A percentile compares a stretch with the other conserved stretches of the same genome.
These are phyloP conservation scores for Phanerochaete carnosa DNA, from an alignment of 768 basidiomycete species.

Conservation along the genomic window DNA sequence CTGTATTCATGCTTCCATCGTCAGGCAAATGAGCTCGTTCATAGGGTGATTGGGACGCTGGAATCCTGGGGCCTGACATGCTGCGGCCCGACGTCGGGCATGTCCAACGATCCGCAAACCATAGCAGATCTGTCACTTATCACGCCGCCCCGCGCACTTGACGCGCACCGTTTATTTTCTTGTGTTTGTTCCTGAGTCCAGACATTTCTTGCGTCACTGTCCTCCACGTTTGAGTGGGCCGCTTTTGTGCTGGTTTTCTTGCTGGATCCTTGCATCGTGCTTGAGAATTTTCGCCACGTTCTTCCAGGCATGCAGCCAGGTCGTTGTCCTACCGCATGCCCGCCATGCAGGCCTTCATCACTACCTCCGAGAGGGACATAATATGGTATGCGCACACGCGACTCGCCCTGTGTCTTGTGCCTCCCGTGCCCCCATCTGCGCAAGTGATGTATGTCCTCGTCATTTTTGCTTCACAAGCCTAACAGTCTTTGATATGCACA, in stretches of 20 bases:
- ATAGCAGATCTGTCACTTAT: no score
- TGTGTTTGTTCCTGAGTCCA: no score
- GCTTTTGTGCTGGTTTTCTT: no score
- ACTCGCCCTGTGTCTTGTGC: not conserved
- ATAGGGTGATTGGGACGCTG: no score
- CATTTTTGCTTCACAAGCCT: not conserved
- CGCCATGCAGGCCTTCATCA: not conserved
- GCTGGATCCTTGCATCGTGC: not conserved
- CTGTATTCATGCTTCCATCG: not conserved
- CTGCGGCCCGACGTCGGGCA: no score
- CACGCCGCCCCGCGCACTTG: no score
- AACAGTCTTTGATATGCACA: not conserved
- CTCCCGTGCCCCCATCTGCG: not conserved
- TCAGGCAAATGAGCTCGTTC: no score
- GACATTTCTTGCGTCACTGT: no score
- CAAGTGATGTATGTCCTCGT: not conserved
- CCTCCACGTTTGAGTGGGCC: no score
- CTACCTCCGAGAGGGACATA: not conserved
- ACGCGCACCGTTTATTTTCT: no score
- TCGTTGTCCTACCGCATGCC: not conserved
- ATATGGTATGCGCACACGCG: not conserved
- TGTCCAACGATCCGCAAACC: no score
- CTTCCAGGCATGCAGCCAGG: not conserved
- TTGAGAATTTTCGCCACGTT: not conserved
- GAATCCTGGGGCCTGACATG: no score